Percentiles rank a stretch among this genome's conserved stretches.
Conservation (phyloP, 2,329 filamentous ascomycete genomes). For the Cordyceps militaris region DNA sequence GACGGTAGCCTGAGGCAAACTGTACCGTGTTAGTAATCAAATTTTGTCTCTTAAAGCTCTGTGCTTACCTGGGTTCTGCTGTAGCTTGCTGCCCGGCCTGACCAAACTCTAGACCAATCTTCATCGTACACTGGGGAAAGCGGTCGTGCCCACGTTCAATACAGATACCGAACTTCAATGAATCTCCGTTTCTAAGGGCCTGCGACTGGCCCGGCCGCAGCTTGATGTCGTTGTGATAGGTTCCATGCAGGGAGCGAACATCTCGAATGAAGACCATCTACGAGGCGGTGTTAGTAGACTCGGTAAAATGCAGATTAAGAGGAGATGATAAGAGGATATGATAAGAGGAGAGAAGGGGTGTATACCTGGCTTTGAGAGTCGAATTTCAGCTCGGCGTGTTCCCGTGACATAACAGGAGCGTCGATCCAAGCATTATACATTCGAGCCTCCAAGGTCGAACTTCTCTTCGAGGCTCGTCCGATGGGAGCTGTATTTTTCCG, state of each 20-base stretch:
- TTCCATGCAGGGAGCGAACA: constrained; percentile 46
- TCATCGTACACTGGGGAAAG: constrained; percentile 33
- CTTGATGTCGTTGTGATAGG: constrained; percentile 33
- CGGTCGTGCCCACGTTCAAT: constrained; percentile 28
- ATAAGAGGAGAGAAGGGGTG: neutral
- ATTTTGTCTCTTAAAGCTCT: neutral
- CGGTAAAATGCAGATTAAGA: neutral
- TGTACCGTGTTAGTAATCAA: constrained; percentile 16
- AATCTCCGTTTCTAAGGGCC: constrained; percentile 24
- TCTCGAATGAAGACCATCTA: constrained; percentile 42
- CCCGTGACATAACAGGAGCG: constrained; percentile 63
- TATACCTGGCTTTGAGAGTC: constrained; percentile 39
- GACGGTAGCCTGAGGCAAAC: constrained; percentile 22
- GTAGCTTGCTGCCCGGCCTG: constrained; percentile 18
- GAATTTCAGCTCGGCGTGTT: constrained; percentile 52
- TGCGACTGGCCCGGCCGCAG: constrained; percentile 17
- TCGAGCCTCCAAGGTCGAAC: constrained; percentile 26
- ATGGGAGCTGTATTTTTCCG: constrained; percentile 27
- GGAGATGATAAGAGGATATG: neutral
- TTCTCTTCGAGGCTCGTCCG: constrained; percentile 39
- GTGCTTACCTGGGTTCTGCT: neutral
- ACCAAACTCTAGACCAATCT: constrained; percentile 26
- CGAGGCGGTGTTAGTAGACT: constrained; percentile 19
- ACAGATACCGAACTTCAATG: constrained; percentile 29
- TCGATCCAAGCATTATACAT: constrained; percentile 60